phyloP scores from a whole-genome alignment of 31 red algal genomes.

The Porphyra umbilicalis region DNA sequence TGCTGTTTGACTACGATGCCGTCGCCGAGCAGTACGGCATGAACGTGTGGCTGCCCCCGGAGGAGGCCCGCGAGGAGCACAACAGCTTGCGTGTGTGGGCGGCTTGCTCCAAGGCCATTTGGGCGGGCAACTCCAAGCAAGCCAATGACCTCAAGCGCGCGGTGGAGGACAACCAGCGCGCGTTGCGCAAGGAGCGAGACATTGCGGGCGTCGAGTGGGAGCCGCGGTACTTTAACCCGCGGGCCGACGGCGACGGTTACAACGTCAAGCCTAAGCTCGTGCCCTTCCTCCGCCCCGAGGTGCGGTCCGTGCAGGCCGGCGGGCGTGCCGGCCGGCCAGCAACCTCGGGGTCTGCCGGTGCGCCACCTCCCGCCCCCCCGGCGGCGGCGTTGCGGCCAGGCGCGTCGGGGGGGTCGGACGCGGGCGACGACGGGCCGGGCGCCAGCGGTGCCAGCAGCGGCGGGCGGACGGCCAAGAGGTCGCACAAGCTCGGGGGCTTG shows the following conservation, averaged over 20 bases:
- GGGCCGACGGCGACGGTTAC: slow-evolving; percentile 23
- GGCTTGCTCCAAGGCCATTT: slow-evolving; percentile 60
- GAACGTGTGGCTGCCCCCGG: slow-evolving; percentile 55
- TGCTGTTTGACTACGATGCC: slow-evolving; percentile 76
- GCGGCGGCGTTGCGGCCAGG: not conserved
- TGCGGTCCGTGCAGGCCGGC: not conserved
- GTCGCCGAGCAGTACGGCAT: slow-evolving; percentile 50
- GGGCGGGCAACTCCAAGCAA: slow-evolving; percentile 26
- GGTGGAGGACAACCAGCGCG: slow-evolving; percentile 82
- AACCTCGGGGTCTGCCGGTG: too few species aligned
- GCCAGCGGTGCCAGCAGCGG: not conserved
- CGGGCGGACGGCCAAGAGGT: not conserved
- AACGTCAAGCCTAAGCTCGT: not conserved
- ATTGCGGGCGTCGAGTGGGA: slow-evolving; percentile 43
- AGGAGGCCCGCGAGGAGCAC: slow-evolving; percentile 43
- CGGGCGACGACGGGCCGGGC: not conserved
- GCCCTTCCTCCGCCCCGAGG: slow-evolving; percentile 1
- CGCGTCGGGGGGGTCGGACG: not conserved
- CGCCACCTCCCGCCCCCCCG: too few species aligned
- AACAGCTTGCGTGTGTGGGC: slow-evolving; percentile 74
- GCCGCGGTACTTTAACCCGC: slow-evolving; percentile 48
- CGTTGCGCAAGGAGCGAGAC: slow-evolving; percentile 45
- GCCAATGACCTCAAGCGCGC: slow-evolving; percentile 79
- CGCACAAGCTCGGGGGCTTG: not conserved
- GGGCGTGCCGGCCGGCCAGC: not conserved